phyloP scores from a whole-genome alignment of 768 basidiomycete species.

The Tylopilus felleus region DNA sequence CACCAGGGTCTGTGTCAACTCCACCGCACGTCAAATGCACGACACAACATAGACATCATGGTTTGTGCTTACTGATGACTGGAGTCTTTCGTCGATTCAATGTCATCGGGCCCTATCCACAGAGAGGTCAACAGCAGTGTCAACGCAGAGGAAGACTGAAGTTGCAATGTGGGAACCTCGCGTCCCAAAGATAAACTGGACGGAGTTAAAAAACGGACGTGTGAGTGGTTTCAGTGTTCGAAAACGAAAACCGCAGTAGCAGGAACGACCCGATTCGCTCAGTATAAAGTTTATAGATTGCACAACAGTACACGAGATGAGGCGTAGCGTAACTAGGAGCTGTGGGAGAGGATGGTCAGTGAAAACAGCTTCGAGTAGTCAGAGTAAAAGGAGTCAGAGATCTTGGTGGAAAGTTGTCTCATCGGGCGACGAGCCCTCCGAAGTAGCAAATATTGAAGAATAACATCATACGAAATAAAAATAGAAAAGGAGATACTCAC shows the following conservation, averaged over 20 bases:
- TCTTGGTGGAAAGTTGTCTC: slow-evolving; percentile 70
- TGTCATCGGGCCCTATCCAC: slow-evolving; percentile 18
- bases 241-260: no score
- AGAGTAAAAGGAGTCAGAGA: slow-evolving; percentile 48
- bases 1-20: slow-evolving; percentile 88
- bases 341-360: slow-evolving; percentile 7
- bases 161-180: no score
- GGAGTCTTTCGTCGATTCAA: slow-evolving; percentile 37
- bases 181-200: not conserved
- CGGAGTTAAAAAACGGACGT: no score
- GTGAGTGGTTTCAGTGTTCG: not conserved
- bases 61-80: slow-evolving; percentile 58
- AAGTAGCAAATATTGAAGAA: slow-evolving; percentile 65
- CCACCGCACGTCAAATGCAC: slow-evolving; percentile 2
- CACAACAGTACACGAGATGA: not conserved
- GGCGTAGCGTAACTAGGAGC: not conserved
- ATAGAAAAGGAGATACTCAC: slow-evolving; percentile 15
- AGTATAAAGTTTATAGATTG: not conserved
- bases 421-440: slow-evolving; percentile 51
- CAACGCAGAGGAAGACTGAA: no score
- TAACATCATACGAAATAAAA: slow-evolving; percentile 38
- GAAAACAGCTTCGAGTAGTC: not conserved
- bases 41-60: not conserved
- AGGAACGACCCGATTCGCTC: not conserved
- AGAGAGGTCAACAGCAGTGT: no score